Evolutionary conservation across 768 basidiomycete genomes (phyloP), one percentile per base, ranked within the genome.

Genomic region (Hygrophorus pudorinus): DNA sequence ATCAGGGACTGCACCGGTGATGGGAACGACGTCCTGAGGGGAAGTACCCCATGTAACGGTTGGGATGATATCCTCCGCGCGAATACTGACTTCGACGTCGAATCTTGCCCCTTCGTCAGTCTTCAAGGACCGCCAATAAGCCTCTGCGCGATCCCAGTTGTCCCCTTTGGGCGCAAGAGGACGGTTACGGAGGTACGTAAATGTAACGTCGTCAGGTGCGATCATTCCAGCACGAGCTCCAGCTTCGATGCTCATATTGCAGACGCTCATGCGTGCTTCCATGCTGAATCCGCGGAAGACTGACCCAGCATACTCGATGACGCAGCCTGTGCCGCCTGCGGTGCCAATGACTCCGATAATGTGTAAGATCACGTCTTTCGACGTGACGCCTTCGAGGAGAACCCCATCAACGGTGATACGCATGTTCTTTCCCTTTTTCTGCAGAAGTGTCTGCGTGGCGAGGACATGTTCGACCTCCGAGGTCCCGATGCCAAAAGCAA

Each of bases 211-310:
- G 58, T 93, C 90, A 1, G 90, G 89, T 13, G 87, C 89, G 46
- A 93, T 75, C 88, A 93, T 90, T 41, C 89, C 89, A 9, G 90
- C 90, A 55, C 90, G 78, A 53, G 90, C 90, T 55, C 90, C 90
- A 45, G 81, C 90, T 61, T 93, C 90, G 56, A 93, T 92, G 47
- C 88, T 91, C 90, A 93, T 92, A 65, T 93, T 93, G 66, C 89
- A 91, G 49, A 81, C 80, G 55, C 81, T 85, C 85, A 85, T 89
- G 40, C 89, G 79, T 31, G 85, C 87, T 61, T 93, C 90, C 85
- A 92, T 89, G 56, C 81, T 82, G 56, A 90, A 79, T 14, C 69
- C 72, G 46, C 85, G 81, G 65, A 90, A 85, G 43, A 88, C 83
- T 6, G 82, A 85, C n/a, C 90, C 90, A 45, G 86, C 79, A 56